Percentiles rank a stretch among this genome's conserved stretches.
Evolutionary conservation across 331 rosid genomes (phyloP).

Genomic region (Acacia pycnantha): DNA sequence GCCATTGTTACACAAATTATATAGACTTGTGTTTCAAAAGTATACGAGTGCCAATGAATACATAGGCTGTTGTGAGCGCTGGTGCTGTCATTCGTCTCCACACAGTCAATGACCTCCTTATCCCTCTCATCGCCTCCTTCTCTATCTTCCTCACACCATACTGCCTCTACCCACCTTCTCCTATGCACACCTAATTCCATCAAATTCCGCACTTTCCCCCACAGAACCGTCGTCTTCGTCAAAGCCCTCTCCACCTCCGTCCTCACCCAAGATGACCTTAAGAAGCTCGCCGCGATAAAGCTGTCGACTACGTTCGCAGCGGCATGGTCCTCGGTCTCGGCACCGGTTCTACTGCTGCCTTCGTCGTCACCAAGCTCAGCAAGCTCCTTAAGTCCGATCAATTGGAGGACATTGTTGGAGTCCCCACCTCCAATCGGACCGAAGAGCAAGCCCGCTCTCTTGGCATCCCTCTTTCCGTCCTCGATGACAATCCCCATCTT

Average conservation of each 20-base stretch:
- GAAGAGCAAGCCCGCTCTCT: constrained; percentile 79
- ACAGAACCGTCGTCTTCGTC: constrained; percentile 34
- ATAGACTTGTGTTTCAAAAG: too few relatives aligned
- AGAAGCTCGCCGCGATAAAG: constrained; percentile 79
- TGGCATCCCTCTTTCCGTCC: constrained; percentile 77
- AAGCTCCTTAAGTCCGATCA: constrained; percentile 55
- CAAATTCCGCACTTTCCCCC: constrained; percentile 37
- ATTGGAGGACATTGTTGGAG: constrained; percentile 62
- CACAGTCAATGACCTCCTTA: constrained; percentile 65
- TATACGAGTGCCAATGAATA: too few relatives aligned
- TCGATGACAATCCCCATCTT: constrained; percentile 66
- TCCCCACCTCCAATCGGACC: constrained; percentile 81
- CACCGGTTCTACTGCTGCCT: constrained; percentile 87
- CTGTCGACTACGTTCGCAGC: constrained; percentile 70
- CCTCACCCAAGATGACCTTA: constrained; percentile 83
- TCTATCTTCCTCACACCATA: constrained; percentile 46
- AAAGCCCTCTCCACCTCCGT: constrained; percentile 53
- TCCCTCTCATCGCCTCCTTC: constrained; percentile 55
- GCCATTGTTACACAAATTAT: too few relatives aligned
- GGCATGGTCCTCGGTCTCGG: constrained; percentile 96
- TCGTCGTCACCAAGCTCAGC: constrained; percentile 80
- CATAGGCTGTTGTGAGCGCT: background rate
- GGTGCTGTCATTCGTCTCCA: background rate
- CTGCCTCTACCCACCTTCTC: constrained; percentile 49
- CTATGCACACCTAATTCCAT: constrained; percentile 47